Conservation (phyloP, 208 protist genomes). For the Novymonas esmeraldas region DNA sequence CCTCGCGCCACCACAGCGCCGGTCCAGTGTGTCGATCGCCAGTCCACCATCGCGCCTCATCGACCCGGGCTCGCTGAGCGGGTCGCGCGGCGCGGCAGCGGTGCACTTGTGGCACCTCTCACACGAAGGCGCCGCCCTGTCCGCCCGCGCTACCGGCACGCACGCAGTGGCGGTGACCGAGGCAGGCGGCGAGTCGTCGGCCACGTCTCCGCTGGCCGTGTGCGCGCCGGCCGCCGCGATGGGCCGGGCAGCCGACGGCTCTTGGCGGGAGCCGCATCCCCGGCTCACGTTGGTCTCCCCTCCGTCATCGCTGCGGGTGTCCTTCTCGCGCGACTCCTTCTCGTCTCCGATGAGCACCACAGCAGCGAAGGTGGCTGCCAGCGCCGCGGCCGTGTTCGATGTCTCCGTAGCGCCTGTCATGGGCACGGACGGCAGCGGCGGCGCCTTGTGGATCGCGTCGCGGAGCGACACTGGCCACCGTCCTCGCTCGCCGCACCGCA, state of each 20-base stretch:
- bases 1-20: background rate
- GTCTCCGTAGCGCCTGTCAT: background rate
- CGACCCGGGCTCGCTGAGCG: background rate
- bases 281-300: conserved; percentile 11
- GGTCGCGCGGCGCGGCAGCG: background rate
- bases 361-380: background rate
- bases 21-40: background rate
- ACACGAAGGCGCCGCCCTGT: too few species aligned
- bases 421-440: too few species aligned
- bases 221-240: too few species aligned
- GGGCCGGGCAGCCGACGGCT: too few species aligned
- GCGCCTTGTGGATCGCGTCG: background rate
- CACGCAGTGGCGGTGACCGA: too few species aligned
- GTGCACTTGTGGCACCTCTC: too few species aligned
- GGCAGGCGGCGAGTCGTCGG: too few species aligned
- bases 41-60: background rate
- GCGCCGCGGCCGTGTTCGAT: background rate
- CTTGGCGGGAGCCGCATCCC: background rate
- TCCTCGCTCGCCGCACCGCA: background rate
- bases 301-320: conserved; percentile 22
- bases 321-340: conserved; percentile 27
- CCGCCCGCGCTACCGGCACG: too few species aligned
- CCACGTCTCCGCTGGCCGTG: too few species aligned
- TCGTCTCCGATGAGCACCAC: background rate
- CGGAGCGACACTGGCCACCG: background rate